Evolutionary conservation across 2,329 filamentous ascomycete species (phyloP).

Genomic region (Dactylellina drechsleri): DNA sequence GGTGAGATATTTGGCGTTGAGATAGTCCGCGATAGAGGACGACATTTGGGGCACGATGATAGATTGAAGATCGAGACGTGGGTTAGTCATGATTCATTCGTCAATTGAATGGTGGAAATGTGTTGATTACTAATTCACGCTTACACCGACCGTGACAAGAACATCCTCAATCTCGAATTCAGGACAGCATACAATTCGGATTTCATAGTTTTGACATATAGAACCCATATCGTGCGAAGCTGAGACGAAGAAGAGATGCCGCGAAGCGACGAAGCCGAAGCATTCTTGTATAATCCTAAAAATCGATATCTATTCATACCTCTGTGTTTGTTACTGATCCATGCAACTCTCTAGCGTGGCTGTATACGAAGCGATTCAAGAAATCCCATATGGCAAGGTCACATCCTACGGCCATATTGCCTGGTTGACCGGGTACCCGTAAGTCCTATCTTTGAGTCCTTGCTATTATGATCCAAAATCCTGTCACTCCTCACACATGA

Average conservation of each 20-base stretch:
- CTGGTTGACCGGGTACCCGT: slow-evolving; percentile 76
- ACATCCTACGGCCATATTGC: slow-evolving; percentile 89
- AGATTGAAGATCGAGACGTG: not conserved
- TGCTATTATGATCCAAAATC: too few species aligned
- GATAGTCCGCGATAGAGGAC: slow-evolving; percentile 78
- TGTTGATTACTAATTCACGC: slow-evolving; percentile 7
- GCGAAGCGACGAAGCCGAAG: slow-evolving; percentile 72
- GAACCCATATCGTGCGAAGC: not conserved
- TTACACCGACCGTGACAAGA: too few species aligned
- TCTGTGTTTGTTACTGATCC: not conserved
- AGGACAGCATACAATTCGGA: too few species aligned
- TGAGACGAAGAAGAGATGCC: slow-evolving; percentile 14
- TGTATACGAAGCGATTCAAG: slow-evolving; percentile 84
- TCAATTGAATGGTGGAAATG: not conserved
- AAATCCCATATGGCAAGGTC: slow-evolving; percentile 83
- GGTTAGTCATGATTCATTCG: not conserved
- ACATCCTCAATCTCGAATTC: not conserved
- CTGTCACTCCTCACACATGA: too few species aligned
- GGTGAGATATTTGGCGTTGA: slow-evolving; percentile 89
- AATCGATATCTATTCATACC: not conserved
- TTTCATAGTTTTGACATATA: too few species aligned
- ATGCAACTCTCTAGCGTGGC: slow-evolving; percentile 60
- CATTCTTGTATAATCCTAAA: slow-evolving; percentile 70
- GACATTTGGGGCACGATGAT: slow-evolving; percentile 61
- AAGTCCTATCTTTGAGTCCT: slow-evolving; percentile 59